Conservation (phyloP, 345 rosid genomes). For the Camelina neglecta region DNA sequence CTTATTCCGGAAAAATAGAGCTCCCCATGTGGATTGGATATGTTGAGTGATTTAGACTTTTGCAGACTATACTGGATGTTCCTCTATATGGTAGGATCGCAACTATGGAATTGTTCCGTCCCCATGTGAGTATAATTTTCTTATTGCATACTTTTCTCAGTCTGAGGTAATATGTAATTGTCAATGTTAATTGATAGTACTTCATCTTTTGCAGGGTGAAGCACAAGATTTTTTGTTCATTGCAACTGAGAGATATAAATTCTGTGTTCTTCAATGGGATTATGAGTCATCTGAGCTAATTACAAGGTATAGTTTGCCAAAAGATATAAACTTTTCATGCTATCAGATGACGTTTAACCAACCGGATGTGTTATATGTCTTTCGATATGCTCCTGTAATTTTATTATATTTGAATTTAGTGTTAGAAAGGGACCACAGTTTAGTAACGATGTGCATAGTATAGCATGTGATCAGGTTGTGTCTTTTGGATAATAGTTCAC, state of each 20-base stretch:
- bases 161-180: conserved; percentile 26
- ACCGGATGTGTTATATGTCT: not conserved
- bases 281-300: conserved; percentile 79
- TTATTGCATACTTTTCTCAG: not conserved
- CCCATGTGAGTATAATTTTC: conserved; percentile 68
- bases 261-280: conserved; percentile 97
- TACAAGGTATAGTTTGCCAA: conserved; percentile 59
- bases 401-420: conserved; percentile 10
- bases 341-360: conserved; percentile 11
- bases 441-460: conserved; percentile 1
- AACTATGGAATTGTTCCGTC: conserved; percentile 86
- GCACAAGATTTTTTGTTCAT: conserved; percentile 86
- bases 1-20: not conserved
- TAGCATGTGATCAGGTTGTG: conserved; percentile 1
- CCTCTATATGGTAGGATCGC: conserved; percentile 97
- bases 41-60: conserved; percentile 22
- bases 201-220: conserved; percentile 71
- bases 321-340: not conserved
- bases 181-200: conserved; percentile 20
- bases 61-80: conserved; percentile 90
- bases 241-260: conserved; percentile 88
- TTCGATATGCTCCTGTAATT: not conserved
- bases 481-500: conserved; percentile 14
- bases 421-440: conserved; percentile 1
- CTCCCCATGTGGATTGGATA: not conserved